phyloP scores from a whole-genome alignment of 129 eudicot genomes.

The Helianthus tuberosus region DNA sequence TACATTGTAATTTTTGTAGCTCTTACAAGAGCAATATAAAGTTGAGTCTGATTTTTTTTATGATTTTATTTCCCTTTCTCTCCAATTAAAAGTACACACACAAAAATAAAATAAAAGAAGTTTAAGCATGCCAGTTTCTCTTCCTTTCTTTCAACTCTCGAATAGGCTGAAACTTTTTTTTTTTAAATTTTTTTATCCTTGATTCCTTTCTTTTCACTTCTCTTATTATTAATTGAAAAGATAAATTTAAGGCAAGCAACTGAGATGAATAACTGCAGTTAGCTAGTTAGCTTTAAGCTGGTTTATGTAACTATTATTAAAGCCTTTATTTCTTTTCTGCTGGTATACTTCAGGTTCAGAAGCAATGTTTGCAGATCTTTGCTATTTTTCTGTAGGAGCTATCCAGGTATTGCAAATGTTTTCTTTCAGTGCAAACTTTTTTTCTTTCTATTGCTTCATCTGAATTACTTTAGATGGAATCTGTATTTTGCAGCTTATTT shows the following conservation, averaged over 20 bases:
- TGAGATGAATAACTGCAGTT: slow-evolving; percentile 7
- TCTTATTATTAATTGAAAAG: neutral
- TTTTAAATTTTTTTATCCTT: no score
- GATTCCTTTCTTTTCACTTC: neutral
- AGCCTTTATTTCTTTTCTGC: slow-evolving; percentile 24
- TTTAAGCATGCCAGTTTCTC: neutral
- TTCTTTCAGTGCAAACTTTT: slow-evolving; percentile 3
- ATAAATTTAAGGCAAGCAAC: slow-evolving; percentile 5
- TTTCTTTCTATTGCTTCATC: slow-evolving; percentile 2
- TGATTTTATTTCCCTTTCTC: neutral
- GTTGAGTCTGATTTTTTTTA: neutral
- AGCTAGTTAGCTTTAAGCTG: slow-evolving; percentile 22
- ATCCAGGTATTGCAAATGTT: slow-evolving; percentile 66
- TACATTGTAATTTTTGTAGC: slow-evolving; percentile 6
- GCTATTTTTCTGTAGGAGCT: slow-evolving; percentile 93
- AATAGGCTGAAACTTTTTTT: no score
- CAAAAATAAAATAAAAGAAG: neutral
- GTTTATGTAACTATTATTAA: slow-evolving; percentile 11
- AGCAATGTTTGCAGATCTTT: slow-evolving; percentile 99
- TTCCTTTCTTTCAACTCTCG: neutral
- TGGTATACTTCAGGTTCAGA: slow-evolving; percentile 75
- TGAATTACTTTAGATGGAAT: slow-evolving; percentile 17
- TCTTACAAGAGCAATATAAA: neutral
- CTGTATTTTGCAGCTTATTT: slow-evolving; percentile 72
- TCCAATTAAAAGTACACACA: neutral